These are phyloP conservation scores for Fragaria iinumae DNA, from an alignment of 306 rosid genomes.

Conservation along the genomic window DNA sequence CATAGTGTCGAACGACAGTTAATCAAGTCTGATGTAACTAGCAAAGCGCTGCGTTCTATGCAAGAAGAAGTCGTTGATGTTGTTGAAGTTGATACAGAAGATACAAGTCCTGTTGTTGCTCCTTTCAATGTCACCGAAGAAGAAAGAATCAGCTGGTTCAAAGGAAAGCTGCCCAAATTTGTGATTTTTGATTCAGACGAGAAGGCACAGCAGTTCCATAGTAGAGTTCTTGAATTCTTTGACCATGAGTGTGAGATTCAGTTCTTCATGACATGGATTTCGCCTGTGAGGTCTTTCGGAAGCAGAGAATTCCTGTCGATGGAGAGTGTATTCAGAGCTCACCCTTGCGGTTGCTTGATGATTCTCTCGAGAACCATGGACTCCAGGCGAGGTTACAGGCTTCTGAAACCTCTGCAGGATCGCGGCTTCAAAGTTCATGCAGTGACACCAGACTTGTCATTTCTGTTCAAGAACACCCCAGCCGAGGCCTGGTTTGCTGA, in stretches of 20 bases:
- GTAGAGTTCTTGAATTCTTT: slow-evolving; percentile 41
- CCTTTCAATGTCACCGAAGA: slow-evolving; percentile 42
- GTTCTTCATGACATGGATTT: slow-evolving; percentile 74
- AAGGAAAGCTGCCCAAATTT: slow-evolving; percentile 35
- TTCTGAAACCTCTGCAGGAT: slow-evolving; percentile 62
- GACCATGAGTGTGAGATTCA: slow-evolving; percentile 41
- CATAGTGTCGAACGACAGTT: slow-evolving; percentile 12
- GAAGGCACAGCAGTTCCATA: slow-evolving; percentile 36
- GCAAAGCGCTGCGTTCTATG: slow-evolving; percentile 23
- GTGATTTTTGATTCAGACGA: slow-evolving; percentile 49
- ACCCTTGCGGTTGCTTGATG: slow-evolving; percentile 63
- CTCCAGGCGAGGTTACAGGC: slow-evolving; percentile 37
- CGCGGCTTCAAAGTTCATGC: slow-evolving; percentile 54
- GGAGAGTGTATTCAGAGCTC: slow-evolving; percentile 60
- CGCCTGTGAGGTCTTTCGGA: slow-evolving; percentile 42
- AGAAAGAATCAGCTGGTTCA: slow-evolving; percentile 60
- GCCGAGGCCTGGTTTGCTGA: slow-evolving; percentile 60
- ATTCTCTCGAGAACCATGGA: slow-evolving; percentile 69
- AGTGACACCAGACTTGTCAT: slow-evolving; percentile 60
- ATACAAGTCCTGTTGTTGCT: slow-evolving; percentile 28
- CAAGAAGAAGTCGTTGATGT: slow-evolving; percentile 26
- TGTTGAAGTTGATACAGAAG: slow-evolving; percentile 22
- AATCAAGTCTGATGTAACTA: slow-evolving; percentile 23
- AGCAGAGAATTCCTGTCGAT: slow-evolving; percentile 45
- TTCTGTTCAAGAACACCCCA: slow-evolving; percentile 55